Evolutionary conservation across 306 rosid species (phyloP), one percentile per base, ranked within the genome.

Genomic region (Glycine tomentella): DNA sequence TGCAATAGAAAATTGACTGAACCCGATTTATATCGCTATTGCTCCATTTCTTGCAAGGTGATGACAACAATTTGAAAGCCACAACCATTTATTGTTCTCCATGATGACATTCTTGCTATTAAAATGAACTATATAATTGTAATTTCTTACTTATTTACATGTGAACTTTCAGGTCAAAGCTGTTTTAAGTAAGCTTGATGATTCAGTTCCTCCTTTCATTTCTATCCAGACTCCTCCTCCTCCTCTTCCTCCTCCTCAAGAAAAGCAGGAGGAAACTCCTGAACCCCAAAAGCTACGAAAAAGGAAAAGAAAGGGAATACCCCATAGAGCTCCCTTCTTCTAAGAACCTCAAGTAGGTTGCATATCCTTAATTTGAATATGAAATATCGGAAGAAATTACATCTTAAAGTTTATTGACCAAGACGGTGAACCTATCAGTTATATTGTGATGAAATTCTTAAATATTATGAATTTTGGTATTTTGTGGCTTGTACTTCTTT

Each of bases 21-120:
- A 13, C 90, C 90, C 15, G 56, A 66, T 7, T 11, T 38, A 71
- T 76, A 80, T 67, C 72, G 75, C 36, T 85, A 87, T 25, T 89
- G 90, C 78, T 75, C 87, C 45, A 72, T 89, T 75, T 55, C 80
- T 52, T 89, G 92, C 86, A 89, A 87, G 90, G 90, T 81, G 38
- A n/a, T 61, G 33, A 71, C 25, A 20, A 3, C 49, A 63, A 36
- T 78, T 80, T 56, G 83, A 79, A 11, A 42, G 12, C 70, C 72
- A 57, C 46, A 69, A 25, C 40, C 8, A 4, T 79, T 78, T 45
- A 38, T 10, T 76, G 36, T 40, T 40, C 45, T 56, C 56, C n/a
- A 3, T 53, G 10, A 13, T 20, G 33, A 0, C 57, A 10, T 25
- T 25, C 31, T 25, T 25, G 2, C 48, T 13, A 40, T 44, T 16